These are phyloP conservation scores for Aquilaria yunnanensis DNA, from an alignment of 345 rosid species.

Conservation along the genomic window DNA sequence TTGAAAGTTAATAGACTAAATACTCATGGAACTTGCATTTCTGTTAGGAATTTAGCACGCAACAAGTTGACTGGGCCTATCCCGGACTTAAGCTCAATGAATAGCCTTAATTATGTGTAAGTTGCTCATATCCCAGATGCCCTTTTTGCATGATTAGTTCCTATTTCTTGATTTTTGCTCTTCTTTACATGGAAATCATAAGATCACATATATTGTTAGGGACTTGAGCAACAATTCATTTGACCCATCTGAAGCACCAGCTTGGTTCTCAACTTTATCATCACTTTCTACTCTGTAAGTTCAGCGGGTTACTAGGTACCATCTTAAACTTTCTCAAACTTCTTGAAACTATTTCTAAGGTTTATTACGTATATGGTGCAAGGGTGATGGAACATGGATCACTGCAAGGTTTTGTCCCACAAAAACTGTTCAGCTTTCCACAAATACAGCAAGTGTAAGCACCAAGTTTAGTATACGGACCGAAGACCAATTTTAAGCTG, in stretches of 20 bases:
- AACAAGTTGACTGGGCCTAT: conserved; percentile 67
- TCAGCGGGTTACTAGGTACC: background rate
- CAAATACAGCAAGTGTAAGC: conserved; percentile 89
- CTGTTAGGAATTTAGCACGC: conserved; percentile 75
- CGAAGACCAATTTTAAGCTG: too few relatives aligned
- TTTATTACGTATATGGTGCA: background rate
- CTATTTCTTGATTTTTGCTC: background rate
- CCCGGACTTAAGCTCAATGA: conserved; percentile 72
- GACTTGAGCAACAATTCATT: conserved; percentile 89
- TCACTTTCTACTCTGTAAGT: conserved; percentile 86
- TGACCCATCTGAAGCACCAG: conserved; percentile 56
- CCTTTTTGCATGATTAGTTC: conserved; percentile 1
- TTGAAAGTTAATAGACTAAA: background rate
- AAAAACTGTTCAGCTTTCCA: conserved; percentile 55
- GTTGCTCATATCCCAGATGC: conserved; percentile 6
- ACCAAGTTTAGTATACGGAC: background rate
- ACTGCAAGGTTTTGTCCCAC: conserved; percentile 60
- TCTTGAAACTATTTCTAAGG: too few relatives aligned
- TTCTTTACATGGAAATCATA: background rate
- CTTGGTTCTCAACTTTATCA: conserved; percentile 81
- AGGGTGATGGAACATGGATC: conserved; percentile 78
- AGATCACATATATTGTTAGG: conserved; percentile 27
- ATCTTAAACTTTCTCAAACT: background rate
- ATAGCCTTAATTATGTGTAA: conserved; percentile 70
- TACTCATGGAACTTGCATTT: conserved; percentile 1